Evolutionary conservation across 768 basidiomycete species (phyloP), one percentile per base, ranked within the genome.

Genomic region (Pisolithus albus): DNA sequence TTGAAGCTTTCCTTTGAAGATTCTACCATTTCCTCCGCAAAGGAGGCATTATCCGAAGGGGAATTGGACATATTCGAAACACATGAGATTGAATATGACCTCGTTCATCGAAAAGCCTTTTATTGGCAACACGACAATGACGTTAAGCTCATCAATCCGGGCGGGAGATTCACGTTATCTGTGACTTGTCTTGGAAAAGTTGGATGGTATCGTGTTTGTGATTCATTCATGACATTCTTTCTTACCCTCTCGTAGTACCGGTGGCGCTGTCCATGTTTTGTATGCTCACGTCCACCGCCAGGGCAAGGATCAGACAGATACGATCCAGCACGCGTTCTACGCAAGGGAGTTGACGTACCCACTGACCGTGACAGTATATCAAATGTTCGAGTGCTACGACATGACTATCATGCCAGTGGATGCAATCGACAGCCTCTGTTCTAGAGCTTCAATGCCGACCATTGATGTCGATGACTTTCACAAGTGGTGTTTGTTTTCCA

Each of bases 341-440:
- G 83, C 90, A 24, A 86, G 96, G 23, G 92, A 91, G 61, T 68
- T 97, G 48, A 80, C 85, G 28, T 92, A 92, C 62, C 92, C 94
- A 5, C 77, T 98, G 56, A 77, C 88, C 60, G 88, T 96, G 52
- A 95, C 94, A 3, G 96, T 98, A 11, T 96, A 97, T 64, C 89
- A 90, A 58, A 94, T 94, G 76, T 80, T 98, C 26, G 90, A 95
- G 65, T 90, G 89, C 59, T 78, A 84, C 56, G 75, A 77, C 37
- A 86, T 97, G 82, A 85, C 90, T 57, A 74, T 96, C 54, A 69
- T 92, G 34, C 83, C 88, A 13, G 81, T 89, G 53, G 50, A 56
- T 34, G 44, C 56, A 46, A 56, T 60, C 42, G 60, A 61, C 42
- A 57, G 58, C 34, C 58, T 53, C 52, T 57, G 44, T 41, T 55